Evolutionary conservation across 176 grass and related monocot species (phyloP), one percentile per base, ranked within the genome.

Genomic region (Oryza brachyantha): DNA sequence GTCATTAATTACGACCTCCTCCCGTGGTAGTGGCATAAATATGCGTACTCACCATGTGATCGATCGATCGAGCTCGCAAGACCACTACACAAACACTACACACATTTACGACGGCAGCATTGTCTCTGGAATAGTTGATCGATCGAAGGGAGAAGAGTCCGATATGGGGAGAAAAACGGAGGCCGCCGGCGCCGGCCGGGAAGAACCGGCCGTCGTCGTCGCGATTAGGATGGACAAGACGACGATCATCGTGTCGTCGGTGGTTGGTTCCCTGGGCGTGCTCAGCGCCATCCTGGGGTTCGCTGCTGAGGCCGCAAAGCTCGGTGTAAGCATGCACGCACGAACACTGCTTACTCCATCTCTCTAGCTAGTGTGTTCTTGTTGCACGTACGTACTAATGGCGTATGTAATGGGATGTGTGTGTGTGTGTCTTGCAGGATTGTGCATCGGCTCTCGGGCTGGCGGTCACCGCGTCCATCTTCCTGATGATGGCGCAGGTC

Each of bases 251-350:
- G 73, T 83, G 58, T 77, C 22, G 26, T 37, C 79, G 0, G 79
- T 78, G 10, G 66, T 73, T 7, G 79, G 85, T 2, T 77, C 66
- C 5, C 73, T 83, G 3, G 85, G 85, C 4, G 0, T 87, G 66
- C 9, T 87, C 2, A 87, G 85, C 5, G 79, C 67, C 73, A 55
- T 87, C 79, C 29, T 78, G 21, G 79, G 57, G 2, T 87, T 87
- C 79, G 14, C 78, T 2, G 85, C 66, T 2, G 85, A 87, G 27
- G 84, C 71, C 3, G 45, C 78, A 4, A 86, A 82, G 29, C 35
- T 58, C 3, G 42, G 10, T 5, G 85, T 87, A 87, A 87, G 79
- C 57, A 36, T 34, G 79, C 55, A 36, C 10, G 28, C 29, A 10
- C 10, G 28, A 19, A 10, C 31, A 14, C 6, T 5, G 42, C 21